Conservation (phyloP, 1,284 basidiomycete species). For the Tilletia caries region DNA sequence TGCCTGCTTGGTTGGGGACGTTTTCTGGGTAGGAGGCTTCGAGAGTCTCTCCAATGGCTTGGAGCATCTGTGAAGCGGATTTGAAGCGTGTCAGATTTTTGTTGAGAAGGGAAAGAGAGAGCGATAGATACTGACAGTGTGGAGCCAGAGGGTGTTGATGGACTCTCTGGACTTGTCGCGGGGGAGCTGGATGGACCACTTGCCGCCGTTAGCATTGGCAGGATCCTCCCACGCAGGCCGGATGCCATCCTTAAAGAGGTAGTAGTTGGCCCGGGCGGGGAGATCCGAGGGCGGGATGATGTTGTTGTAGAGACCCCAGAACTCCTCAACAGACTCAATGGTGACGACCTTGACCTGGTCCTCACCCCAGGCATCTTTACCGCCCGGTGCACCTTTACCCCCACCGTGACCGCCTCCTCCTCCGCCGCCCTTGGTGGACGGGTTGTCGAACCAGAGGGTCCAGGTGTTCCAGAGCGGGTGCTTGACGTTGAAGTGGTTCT, state of each 20-base stretch:
- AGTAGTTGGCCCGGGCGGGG: conserved; percentile 95
- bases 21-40: conserved; percentile 41
- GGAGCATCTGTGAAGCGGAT: conserved; percentile 37
- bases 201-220: conserved; percentile 91
- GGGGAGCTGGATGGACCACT: conserved; percentile 97
- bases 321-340: conserved; percentile 50
- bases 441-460: conserved; percentile 54
- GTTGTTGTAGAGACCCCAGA: conserved; percentile 78
- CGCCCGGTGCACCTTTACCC: conserved; percentile 20
- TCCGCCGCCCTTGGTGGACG: conserved; percentile 36
- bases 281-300: conserved; percentile 92
- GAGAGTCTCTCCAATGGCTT: conserved; percentile 52
- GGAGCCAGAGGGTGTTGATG: conserved; percentile 96
- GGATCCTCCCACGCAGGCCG: conserved; percentile 88
- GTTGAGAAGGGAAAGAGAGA: neutral
- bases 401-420: conserved; percentile 35
- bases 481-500: conserved; percentile 52
- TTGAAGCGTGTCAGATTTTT: conserved; percentile 13
- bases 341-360: conserved; percentile 51
- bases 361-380: conserved; percentile 52
- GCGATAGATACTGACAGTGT: conserved; percentile 60
- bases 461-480: conserved; percentile 51
- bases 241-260: conserved; percentile 87
- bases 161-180: conserved; percentile 81
- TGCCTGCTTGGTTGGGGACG: conserved; percentile 26